Evolutionary conservation across 352 stramenopile species (phyloP).

Genomic region (Discostella stelligera): DNA sequence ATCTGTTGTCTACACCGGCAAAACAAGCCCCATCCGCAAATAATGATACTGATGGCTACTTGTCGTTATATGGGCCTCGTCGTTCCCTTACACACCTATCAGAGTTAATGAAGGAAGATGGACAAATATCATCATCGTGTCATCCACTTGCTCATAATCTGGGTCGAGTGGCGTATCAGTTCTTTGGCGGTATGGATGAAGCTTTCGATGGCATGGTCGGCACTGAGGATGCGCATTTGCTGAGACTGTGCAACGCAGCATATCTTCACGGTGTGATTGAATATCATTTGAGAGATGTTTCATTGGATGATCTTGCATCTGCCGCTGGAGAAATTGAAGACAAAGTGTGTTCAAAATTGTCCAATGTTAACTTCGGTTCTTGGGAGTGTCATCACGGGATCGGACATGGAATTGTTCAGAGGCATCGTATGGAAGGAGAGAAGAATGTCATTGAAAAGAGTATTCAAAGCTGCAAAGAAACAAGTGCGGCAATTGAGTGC

Average conservation of each 20-base stretch:
- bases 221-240: conserved; percentile 26
- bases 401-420: conserved; percentile 35
- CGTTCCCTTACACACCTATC: conserved; percentile 16
- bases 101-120: conserved; percentile 28
- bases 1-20: conserved; percentile 8
- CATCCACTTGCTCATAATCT: conserved; percentile 38
- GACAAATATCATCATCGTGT: conserved; percentile 27
- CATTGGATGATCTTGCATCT: conserved; percentile 6
- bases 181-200: conserved; percentile 23
- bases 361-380: conserved; percentile 15
- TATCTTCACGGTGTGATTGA: conserved; percentile 45
- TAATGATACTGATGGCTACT: background rate
- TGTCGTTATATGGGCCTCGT: conserved; percentile 18
- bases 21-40: background rate
- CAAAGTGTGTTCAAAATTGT: conserved; percentile 31
- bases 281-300: conserved; percentile 26
- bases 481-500: conserved; percentile 7
- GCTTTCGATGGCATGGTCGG: conserved; percentile 26
- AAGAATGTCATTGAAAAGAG: conserved; percentile 17
- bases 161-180: conserved; percentile 27
- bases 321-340: conserved; percentile 25
- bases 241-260: conserved; percentile 41
- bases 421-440: conserved; percentile 14
- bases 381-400: conserved; percentile 43
- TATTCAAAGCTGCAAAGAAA: conserved; percentile 13